Evolutionary conservation across 1,284 basidiomycete genomes (phyloP).

Genomic region (Heterobasidion occidentale): DNA sequence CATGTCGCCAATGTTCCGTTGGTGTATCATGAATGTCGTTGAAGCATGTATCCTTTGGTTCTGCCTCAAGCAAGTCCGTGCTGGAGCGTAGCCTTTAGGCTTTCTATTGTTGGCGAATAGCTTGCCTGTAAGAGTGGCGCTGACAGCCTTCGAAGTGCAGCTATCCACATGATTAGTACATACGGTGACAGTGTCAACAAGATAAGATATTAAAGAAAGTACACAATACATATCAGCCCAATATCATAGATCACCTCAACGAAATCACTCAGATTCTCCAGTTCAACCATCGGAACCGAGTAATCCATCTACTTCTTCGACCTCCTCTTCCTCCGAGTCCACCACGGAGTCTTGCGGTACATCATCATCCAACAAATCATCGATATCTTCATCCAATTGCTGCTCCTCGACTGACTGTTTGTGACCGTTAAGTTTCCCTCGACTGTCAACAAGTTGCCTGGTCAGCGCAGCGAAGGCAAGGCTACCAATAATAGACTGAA

Average conservation of each 20-base stretch:
- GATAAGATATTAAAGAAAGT: background rate
- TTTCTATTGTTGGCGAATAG: no score
- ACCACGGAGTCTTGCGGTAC: constrained; percentile 13
- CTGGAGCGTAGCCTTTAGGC: no score
- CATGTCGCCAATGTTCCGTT: no score
- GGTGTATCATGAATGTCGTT: no score
- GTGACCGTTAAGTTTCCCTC: background rate
- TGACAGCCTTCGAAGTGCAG: no score
- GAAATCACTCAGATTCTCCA: background rate
- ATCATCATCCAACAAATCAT: background rate
- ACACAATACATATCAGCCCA: background rate
- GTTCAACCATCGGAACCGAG: background rate
- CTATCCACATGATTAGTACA: no score
- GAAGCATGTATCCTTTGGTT: no score
- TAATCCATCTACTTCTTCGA: constrained; percentile 10
- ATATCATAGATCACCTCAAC: background rate
- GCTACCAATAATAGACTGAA: background rate
- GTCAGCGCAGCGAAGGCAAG: background rate
- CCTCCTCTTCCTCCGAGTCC: constrained; percentile 16
- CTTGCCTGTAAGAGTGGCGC: no score
- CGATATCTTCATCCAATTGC: background rate
- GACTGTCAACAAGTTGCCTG: background rate
- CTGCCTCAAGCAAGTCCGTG: no score
- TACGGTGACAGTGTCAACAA: no score
- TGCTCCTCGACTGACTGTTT: background rate